Evolutionary conservation across 2,329 filamentous ascomycete species (phyloP), one percentile per base, ranked within the genome.

Genomic region (Colletotrichum simmondsii): DNA sequence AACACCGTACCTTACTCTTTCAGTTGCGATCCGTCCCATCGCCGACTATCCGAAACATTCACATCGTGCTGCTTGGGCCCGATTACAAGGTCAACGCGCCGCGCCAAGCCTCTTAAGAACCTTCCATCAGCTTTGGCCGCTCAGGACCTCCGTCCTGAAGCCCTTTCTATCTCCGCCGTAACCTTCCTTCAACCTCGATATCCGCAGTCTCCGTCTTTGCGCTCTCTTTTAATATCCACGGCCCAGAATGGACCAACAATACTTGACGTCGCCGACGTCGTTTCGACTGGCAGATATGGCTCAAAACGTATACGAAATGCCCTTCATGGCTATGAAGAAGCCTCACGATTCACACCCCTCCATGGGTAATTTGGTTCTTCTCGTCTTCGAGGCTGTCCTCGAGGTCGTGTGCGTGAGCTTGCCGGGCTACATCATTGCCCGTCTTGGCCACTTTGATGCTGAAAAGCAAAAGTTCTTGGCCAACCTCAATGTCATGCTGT

Each of bases 401-500:
- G 95, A 98, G 81, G 96, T 98, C 28, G 93, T 99, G 62, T 98
- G 95, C 81, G 95, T 99, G 81, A 96, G 94, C 82, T 84, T 98
- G 77, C 97, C 97, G 0, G 97, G 97, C 32, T 99, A 98, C 84
- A 93, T 99, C 75, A 92, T 98, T 66, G 97, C 97, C 14, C 88
- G 93, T 52, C 88, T 95, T 78, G 97, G 97, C 81, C 94, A 98
- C 85, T 98, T 99, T 83, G 95, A 97, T 83, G 95, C 94, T 75
- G 95, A 98, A 64, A 94, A 95, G 81, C 97, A 99, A 83, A 98
- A 98, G 83, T 97, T 99, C 80, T 88, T 98, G 63, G 96, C 97
- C 66, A 98, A 99, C 80, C 88, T 99, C 77, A 99, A 99, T 82
- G 95, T 98, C 72, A 94, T 94, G 85, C 88, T 99, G 54, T 99